phyloP scores from a whole-genome alignment of 345 rosid species.

The Rhizophora mangle region DNA sequence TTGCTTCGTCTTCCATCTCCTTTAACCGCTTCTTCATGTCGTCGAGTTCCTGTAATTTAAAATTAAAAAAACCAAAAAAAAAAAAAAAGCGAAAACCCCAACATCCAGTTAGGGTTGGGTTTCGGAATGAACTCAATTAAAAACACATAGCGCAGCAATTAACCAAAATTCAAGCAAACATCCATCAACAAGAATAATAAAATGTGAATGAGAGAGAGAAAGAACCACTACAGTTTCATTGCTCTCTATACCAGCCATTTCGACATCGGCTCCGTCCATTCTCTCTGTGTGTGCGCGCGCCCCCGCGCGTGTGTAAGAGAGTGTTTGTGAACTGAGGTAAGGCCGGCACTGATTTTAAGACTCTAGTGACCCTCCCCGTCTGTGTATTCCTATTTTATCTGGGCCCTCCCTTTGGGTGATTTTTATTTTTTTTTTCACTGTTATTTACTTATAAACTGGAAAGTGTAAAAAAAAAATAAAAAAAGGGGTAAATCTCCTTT shows the following conservation, averaged over 20 bases:
- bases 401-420: too few species aligned
- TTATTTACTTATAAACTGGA: too few species aligned
- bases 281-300: background rate
- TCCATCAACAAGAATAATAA: background rate
- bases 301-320: too few species aligned
- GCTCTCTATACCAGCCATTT: slow-evolving; percentile 35
- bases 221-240: slow-evolving; percentile 29
- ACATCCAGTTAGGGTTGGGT: background rate
- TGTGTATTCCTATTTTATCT: too few species aligned
- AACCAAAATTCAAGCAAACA: background rate
- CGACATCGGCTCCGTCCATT: slow-evolving; percentile 43
- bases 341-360: too few species aligned
- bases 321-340: too few species aligned
- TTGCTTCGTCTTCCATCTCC: slow-evolving; percentile 28
- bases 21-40: slow-evolving; percentile 24
- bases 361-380: too few species aligned
- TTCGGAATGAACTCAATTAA: background rate
- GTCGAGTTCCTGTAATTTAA: slow-evolving; percentile 18
- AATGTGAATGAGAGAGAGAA: background rate
- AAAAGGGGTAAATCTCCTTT: too few species aligned
- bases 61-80: background rate
- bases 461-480: too few species aligned
- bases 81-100: background rate
- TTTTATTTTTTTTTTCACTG: too few species aligned
- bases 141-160: background rate